These are phyloP conservation scores for Cucurbitaria berberidis DNA, from an alignment of 2,329 filamentous ascomycete genomes.

Conservation along the genomic window DNA sequence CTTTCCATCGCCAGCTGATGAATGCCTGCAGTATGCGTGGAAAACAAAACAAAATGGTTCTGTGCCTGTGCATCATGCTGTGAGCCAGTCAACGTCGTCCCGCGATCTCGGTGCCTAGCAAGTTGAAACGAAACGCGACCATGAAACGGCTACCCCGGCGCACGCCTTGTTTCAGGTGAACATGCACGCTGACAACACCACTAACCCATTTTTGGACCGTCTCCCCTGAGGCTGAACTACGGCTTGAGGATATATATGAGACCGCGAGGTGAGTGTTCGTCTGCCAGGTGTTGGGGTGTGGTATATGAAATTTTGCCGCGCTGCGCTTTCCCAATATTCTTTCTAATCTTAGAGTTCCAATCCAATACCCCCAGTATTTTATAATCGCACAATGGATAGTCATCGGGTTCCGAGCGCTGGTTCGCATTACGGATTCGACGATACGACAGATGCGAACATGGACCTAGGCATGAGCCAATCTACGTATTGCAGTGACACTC, in stretches of 20 bases:
- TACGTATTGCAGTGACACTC: slow-evolving; percentile 8
- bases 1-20: background rate
- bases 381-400: slow-evolving; percentile 14
- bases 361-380: slow-evolving; percentile 5
- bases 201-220: background rate
- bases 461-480: slow-evolving; percentile 6
- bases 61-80: slow-evolving; percentile 4
- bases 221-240: slow-evolving; percentile 12
- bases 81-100: slow-evolving; percentile 9
- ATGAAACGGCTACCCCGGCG: slow-evolving; percentile 13
- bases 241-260: slow-evolving; percentile 4
- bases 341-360: background rate
- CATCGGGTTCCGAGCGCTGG: slow-evolving; percentile 14
- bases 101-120: slow-evolving; percentile 12
- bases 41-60: slow-evolving; percentile 9
- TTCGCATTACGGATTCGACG: slow-evolving; percentile 10
- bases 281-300: background rate
- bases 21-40: background rate
- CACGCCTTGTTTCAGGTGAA: slow-evolving; percentile 34
- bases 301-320: background rate
- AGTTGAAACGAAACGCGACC: slow-evolving; percentile 31
- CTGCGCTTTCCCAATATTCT: background rate
- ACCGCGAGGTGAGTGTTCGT: background rate
- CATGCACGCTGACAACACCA: slow-evolving; percentile 19
- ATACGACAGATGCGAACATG: slow-evolving; percentile 6